Percentiles rank a stretch among this genome's conserved stretches.
Conservation (phyloP, 805 yeast species). For the Huiozyma naganishii region DNA sequence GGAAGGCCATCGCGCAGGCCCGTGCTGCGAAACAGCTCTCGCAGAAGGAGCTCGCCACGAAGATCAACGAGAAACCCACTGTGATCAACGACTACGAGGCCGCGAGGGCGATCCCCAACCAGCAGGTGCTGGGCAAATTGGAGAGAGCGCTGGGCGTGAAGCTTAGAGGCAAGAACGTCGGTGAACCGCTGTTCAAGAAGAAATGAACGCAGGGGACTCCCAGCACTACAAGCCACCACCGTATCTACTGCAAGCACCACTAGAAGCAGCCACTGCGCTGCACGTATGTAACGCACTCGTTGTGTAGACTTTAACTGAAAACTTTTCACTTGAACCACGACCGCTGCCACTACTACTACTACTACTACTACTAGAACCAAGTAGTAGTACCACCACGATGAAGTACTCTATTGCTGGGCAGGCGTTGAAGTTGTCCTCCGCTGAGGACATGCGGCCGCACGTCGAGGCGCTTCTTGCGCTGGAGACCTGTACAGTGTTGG, state of each 20-base stretch:
- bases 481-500: constrained; percentile 41
- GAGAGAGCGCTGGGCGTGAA: constrained; percentile 92
- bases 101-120: constrained; percentile 93
- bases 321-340: constrained; percentile 24
- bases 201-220: constrained; percentile 14
- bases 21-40: constrained; percentile 82
- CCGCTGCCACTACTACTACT: not conserved
- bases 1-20: constrained; percentile 74
- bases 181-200: constrained; percentile 62
- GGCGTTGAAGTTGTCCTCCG: constrained; percentile 64
- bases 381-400: constrained; percentile 18
- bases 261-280: no score
- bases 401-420: constrained; percentile 61
- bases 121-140: constrained; percentile 82
- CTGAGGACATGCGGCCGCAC: constrained; percentile 62
- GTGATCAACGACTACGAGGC: constrained; percentile 94
- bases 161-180: constrained; percentile 92
- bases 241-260: no score
- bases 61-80: constrained; percentile 90
- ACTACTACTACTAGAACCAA: constrained; percentile 27
- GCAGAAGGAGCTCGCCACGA: constrained; percentile 94
- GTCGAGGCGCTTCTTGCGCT: constrained; percentile 41
- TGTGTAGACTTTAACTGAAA: not conserved
- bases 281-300: not conserved
- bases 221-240: no score